Evolutionary conservation across 768 basidiomycete species (phyloP), one percentile per base, ranked within the genome.

Genomic region (Pleurotus citrinopileatus): DNA sequence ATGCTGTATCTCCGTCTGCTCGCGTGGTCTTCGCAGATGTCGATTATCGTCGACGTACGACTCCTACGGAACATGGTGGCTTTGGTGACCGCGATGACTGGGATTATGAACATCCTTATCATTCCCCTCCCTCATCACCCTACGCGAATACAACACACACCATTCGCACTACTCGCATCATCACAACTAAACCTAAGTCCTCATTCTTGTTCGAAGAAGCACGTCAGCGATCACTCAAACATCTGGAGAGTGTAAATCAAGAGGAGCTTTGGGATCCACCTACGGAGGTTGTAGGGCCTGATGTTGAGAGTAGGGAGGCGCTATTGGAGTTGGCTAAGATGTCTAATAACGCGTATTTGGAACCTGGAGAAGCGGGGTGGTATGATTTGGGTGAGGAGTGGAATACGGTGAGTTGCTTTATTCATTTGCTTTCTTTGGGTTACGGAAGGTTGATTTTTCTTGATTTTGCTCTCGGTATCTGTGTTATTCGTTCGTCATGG

Each of bases 291-390:
- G 52, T 73, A 2, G 89, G 74, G 0, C 96, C 96, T 2, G 85
- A 98, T 67, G 79, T 91, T 19, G 82, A 85, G 61, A 82, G 80
- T 47, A 76, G 91, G 38, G 82, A 86, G 57, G 89, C 91, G 2
- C 71, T 98, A 26, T 74, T 90, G 28, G 73, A 83, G 55, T 78
- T 99, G 43, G 96, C 94, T 8, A 97, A 93, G 81, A 98, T 99
- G 91, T 83, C 92, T 36, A 91, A 87, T 63, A 93, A 98, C 64
- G 93, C 96, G 44, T 98, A 98, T 72, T 70, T 87, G 13, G 63
- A 74, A 9, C 82, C 82, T 0, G 75, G 77, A 6, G 83, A 87
- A 53, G 55, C 68, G 4, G 79, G 66, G 1, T 98, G 96, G 96
- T 96, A 91, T 66, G 83, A 89, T 43, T 62, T 94, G 42, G 77